Evolutionary conservation across 169 alveolate species (phyloP).

Genomic region (Cryptosporidium baileyi): DNA sequence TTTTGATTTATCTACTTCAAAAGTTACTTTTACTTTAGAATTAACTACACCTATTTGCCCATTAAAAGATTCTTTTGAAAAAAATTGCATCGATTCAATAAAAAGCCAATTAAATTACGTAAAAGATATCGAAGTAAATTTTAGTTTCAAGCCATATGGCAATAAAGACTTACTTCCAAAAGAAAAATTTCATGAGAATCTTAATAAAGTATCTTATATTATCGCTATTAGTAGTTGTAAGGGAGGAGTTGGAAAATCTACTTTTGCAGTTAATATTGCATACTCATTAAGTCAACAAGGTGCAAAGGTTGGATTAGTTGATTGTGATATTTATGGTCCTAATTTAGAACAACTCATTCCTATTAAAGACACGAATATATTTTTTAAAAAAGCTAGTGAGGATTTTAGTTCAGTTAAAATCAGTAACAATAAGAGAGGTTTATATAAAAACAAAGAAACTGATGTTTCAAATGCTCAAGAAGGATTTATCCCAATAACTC

Average conservation of each 20-base stretch:
- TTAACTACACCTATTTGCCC: slow-evolving; percentile 87
- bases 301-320: slow-evolving; percentile 91
- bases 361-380: slow-evolving; percentile 29
- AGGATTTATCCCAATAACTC: slow-evolving; percentile 80
- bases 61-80: slow-evolving; percentile 76
- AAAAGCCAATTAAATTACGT: slow-evolving; percentile 73
- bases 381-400: slow-evolving; percentile 25
- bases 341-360: slow-evolving; percentile 92
- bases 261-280: slow-evolving; percentile 90
- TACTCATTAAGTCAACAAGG: slow-evolving; percentile 84
- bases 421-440: neutral
- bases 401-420: neutral
- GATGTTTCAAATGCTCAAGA: slow-evolving; percentile 75
- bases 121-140: slow-evolving; percentile 72
- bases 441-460: slow-evolving; percentile 39
- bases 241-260: slow-evolving; percentile 99
- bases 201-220: slow-evolving; percentile 82
- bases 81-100: slow-evolving; percentile 70
- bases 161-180: slow-evolving; percentile 34
- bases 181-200: slow-evolving; percentile 69
- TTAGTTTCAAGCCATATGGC: slow-evolving; percentile 7
- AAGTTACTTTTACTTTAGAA: slow-evolving; percentile 75
- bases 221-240: slow-evolving; percentile 93
- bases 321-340: slow-evolving; percentile 97
- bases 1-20: slow-evolving; percentile 69